phyloP scores from a whole-genome alignment of 2,329 filamentous ascomycete genomes.

The Phialophora tarda region DNA sequence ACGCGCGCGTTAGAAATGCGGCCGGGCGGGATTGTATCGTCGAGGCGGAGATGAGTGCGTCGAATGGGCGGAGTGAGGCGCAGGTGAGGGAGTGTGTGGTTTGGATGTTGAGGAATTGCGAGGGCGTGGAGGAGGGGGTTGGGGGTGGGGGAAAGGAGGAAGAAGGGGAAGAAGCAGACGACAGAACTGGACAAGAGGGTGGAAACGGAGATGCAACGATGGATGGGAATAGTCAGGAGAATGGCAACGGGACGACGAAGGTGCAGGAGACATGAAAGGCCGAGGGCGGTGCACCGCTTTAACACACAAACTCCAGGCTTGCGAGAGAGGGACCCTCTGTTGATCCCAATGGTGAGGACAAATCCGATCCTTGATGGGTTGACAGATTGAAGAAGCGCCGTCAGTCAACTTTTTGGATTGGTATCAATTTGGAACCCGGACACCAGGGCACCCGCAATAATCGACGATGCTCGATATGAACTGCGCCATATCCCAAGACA shows the following conservation, averaged over 20 bases:
- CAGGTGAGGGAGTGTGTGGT: conserved; percentile 36
- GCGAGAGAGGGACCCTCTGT: neutral
- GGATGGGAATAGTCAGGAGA: neutral
- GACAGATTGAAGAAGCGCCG: neutral
- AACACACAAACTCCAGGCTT: neutral
- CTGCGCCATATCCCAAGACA: neutral
- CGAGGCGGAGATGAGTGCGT: conserved; percentile 64
- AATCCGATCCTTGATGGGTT: neutral
- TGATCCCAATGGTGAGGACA: neutral
- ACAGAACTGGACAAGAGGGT: conserved; percentile 3
- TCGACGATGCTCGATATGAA: neutral
- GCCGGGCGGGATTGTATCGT: conserved; percentile 82
- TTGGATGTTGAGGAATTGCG: conserved; percentile 41
- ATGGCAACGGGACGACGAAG: neutral
- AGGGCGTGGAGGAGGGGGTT: conserved; percentile 28
- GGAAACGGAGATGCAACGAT: neutral
- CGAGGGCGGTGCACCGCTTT: neutral
- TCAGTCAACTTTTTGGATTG: neutral
- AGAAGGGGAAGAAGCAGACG: neutral
- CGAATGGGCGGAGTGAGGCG: conserved; percentile 23
- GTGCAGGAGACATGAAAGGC: conserved; percentile 15
- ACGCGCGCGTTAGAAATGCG: conserved; percentile 77
- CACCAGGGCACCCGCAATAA: neutral
- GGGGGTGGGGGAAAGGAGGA: conserved; percentile 16
- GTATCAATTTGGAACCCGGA: neutral